These are phyloP conservation scores for Flaveria trinervia DNA, from an alignment of 129 eudicot genomes.

Conservation along the genomic window DNA sequence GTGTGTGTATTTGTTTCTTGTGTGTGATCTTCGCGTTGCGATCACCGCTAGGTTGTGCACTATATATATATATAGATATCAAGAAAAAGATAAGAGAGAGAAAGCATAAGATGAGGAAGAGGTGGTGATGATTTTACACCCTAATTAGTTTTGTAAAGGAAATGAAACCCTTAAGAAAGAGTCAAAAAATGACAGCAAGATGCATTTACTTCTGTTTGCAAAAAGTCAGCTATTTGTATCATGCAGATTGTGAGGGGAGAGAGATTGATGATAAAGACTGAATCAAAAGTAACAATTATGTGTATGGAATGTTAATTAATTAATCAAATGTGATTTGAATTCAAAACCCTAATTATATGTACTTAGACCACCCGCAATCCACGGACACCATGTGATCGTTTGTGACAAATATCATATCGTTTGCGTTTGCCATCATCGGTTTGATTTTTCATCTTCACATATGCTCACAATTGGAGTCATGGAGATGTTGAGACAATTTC, in stretches of 20 bases:
- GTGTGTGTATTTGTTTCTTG: slow-evolving; percentile 16
- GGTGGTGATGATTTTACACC: slow-evolving; percentile 34
- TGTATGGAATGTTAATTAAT: not conserved
- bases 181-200: slow-evolving; percentile 50
- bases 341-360: not conserved
- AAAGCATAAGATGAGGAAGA: slow-evolving; percentile 18
- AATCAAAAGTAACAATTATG: not conserved
- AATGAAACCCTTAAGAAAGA: slow-evolving; percentile 38
- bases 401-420: too few species aligned
- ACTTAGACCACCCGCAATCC: not conserved
- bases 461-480: too few species aligned
- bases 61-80: slow-evolving; percentile 39
- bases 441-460: too few species aligned
- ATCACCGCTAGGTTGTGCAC: slow-evolving; percentile 6
- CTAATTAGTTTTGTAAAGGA: not conserved
- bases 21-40: slow-evolving; percentile 30
- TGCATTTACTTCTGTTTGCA: slow-evolving; percentile 44
- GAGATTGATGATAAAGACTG: not conserved
- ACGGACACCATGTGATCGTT: too few species aligned
- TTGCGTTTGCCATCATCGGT: too few species aligned
- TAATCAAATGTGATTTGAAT: not conserved
- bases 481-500: too few species aligned
- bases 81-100: slow-evolving; percentile 27
- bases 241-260: slow-evolving; percentile 25
- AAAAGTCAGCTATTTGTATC: slow-evolving; percentile 40